Percentiles rank a stretch among this genome's conserved stretches.
Evolutionary conservation across 1,139 yeast species (phyloP).

Genomic region (Hemisphaericaspora xylofermentans): DNA sequence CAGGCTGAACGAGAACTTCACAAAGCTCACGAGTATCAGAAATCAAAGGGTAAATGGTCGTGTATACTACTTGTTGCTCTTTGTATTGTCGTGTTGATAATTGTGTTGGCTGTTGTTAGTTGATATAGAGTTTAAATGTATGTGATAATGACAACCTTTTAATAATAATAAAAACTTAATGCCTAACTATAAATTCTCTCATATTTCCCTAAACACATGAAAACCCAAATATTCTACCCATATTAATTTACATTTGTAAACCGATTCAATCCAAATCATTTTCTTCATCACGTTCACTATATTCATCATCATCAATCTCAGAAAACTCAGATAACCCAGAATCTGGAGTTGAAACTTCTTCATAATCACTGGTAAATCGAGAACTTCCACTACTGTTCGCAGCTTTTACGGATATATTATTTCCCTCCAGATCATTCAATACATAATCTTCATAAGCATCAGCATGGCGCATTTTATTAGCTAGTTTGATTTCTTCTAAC

Average conservation of each 20-base stretch:
- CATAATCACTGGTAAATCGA: conserved; percentile 12
- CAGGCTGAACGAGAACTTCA: conserved; percentile 67
- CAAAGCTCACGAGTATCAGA: conserved; percentile 76
- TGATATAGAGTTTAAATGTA: conserved; percentile 11
- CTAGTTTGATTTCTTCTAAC: conserved; percentile 23
- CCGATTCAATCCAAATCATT: conserved; percentile 9
- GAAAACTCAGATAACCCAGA: conserved; percentile 5
- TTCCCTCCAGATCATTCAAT: conserved; percentile 10
- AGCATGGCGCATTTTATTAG: conserved; percentile 26
- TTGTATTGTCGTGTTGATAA: conserved; percentile 35
- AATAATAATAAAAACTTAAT: not conserved
- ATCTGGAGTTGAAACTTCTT: conserved; percentile 29
- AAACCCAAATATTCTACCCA: not conserved
- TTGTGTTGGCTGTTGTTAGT: conserved; percentile 41
- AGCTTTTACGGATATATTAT: not conserved
- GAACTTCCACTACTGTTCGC: conserved; percentile 2
- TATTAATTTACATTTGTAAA: not conserved
- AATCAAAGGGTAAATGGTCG: conserved; percentile 68
- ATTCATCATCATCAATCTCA: conserved; percentile 17
- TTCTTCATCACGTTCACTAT: conserved; percentile 10
- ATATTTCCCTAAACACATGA: not conserved
- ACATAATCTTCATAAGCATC: conserved; percentile 27
- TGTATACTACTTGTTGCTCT: conserved; percentile 57
- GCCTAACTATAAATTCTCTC: not conserved
- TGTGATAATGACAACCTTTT: not conserved